phyloP scores from a whole-genome alignment of 768 basidiomycete genomes.

The Leucosporidium scottii region DNA sequence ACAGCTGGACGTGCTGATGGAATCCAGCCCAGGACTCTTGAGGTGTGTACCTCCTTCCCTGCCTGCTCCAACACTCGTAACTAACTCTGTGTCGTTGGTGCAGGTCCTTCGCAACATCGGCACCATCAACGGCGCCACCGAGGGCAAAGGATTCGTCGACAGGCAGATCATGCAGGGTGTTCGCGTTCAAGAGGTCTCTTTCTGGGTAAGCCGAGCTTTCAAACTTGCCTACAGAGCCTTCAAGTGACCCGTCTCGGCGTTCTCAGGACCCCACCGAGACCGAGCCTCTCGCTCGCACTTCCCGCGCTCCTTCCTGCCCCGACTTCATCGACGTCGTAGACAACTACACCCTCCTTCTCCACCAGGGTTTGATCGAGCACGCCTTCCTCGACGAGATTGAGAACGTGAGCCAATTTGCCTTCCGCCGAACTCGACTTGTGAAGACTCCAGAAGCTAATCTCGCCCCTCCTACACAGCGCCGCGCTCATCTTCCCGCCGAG shows the following conservation, averaged over 20 bases:
- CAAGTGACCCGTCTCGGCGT: conserved; percentile 21
- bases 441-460: not conserved
- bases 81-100: not conserved
- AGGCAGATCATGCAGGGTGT: conserved; percentile 37
- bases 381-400: conserved; percentile 36
- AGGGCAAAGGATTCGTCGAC: conserved; percentile 34
- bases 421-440: accelerated
- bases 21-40: conserved; percentile 35
- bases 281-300: conserved; percentile 35
- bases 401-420: conserved; percentile 10
- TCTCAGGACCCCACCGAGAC: conserved; percentile 37
- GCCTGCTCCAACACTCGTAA: not conserved
- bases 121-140: conserved; percentile 28
- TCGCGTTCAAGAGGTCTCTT: conserved; percentile 2
- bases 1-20: conserved; percentile 32
- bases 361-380: conserved; percentile 38
- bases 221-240: not conserved
- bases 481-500: conserved; percentile 30
- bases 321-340: conserved; percentile 38
- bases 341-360: conserved; percentile 36
- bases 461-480: conserved; percentile 15
- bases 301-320: conserved; percentile 38
- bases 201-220: not conserved
- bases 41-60: conserved; percentile 3
- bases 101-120: conserved; percentile 37